A percentile compares a stretch with the other conserved stretches of the same genome.
phyloP scores from a whole-genome alignment of 257 asterid genomes.

The Przewalskia tangutica region DNA sequence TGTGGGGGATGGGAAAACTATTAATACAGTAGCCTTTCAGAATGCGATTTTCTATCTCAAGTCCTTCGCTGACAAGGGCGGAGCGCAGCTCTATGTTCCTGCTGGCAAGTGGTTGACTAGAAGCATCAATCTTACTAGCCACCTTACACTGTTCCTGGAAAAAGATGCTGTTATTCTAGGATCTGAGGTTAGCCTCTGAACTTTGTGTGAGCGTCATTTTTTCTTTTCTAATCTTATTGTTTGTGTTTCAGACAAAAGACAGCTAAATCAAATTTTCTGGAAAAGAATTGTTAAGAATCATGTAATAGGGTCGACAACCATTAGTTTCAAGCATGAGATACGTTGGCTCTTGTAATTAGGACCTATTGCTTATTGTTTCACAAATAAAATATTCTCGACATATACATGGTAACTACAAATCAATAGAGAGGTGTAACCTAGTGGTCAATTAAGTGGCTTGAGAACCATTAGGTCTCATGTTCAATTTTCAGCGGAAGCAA shows the following conservation, averaged over 20 bases:
- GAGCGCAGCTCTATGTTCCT: constrained; percentile 96
- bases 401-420: too few species aligned
- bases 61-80: constrained; percentile 95
- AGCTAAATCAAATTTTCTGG: background rate
- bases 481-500: too few species aligned
- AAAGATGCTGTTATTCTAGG: constrained; percentile 82
- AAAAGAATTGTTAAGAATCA: background rate
- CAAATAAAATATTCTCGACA: background rate
- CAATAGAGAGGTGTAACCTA: too few species aligned
- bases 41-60: constrained; percentile 93
- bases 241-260: background rate
- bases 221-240: background rate
- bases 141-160: constrained; percentile 86
- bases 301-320: background rate
- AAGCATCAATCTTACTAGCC: constrained; percentile 89
- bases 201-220: background rate
- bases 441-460: too few species aligned
- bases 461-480: too few species aligned
- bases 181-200: constrained; percentile 49
- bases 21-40: constrained; percentile 84
- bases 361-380: background rate
- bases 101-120: constrained; percentile 86
- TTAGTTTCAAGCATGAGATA: background rate
- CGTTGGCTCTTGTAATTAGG: background rate
- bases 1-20: constrained; percentile 81